phyloP scores from a whole-genome alignment of 192 early-diverging fungal species.

The Rhizoclosmatium sp. region DNA sequence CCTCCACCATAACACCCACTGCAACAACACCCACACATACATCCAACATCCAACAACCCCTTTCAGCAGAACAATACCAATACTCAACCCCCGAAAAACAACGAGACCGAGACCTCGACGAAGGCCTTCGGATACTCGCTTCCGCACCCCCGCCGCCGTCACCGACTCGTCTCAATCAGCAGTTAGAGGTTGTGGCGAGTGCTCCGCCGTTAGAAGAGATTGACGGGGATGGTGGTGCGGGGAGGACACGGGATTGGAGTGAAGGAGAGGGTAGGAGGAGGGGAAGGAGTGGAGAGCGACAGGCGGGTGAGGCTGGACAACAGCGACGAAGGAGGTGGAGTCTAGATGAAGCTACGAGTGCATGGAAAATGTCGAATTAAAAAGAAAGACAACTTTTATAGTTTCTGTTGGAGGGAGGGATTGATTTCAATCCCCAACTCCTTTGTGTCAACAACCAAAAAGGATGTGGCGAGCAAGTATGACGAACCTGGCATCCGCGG shows the following conservation, averaged over 20 bases:
- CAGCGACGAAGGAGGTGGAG: background rate
- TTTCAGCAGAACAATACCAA: background rate
- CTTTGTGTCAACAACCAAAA: background rate
- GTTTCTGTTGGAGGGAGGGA: background rate
- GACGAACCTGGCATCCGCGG: background rate
- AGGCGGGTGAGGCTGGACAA: background rate
- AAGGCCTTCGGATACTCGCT: background rate
- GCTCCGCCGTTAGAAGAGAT: background rate
- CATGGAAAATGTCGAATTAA: background rate
- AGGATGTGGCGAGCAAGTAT: background rate
- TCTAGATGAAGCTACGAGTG: slow-evolving; percentile 8
- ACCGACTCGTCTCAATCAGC: background rate
- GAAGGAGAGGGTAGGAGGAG: no score
- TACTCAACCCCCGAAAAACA: background rate
- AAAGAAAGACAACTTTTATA: background rate
- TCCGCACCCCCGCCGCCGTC: background rate
- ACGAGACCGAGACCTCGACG: background rate
- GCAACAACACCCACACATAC: background rate
- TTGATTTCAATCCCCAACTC: no score
- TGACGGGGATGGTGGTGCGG: background rate
- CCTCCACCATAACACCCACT: background rate
- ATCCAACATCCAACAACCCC: background rate
- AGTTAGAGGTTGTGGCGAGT: background rate
- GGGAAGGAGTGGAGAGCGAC: no score
- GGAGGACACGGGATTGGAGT: background rate